phyloP scores from a whole-genome alignment of 2,329 filamentous ascomycete species.

The Xylariales sp. region DNA sequence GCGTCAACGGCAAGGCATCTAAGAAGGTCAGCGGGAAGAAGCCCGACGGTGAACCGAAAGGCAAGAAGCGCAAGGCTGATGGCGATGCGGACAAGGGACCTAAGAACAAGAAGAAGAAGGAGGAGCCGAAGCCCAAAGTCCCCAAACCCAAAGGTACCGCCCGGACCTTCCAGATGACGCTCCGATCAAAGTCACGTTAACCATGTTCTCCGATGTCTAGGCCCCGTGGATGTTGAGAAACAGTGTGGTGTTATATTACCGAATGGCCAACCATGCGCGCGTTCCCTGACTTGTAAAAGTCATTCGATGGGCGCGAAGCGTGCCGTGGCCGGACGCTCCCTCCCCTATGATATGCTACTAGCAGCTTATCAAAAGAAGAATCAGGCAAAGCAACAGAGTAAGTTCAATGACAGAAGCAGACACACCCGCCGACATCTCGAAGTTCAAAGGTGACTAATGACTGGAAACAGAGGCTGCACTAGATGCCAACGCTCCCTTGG shows the following conservation, averaged over 20 bases:
- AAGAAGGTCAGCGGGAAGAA: slow-evolving; percentile 67
- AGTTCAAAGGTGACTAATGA: neutral
- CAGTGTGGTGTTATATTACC: slow-evolving; percentile 86
- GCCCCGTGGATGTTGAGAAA: slow-evolving; percentile 87
- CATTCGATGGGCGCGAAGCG: slow-evolving; percentile 94
- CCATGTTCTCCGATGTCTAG: slow-evolving; percentile 28
- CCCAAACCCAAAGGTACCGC: slow-evolving; percentile 72
- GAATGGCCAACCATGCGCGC: slow-evolving; percentile 81
- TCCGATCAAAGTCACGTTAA: slow-evolving; percentile 4
- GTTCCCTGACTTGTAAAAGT: slow-evolving; percentile 88
- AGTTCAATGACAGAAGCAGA: slow-evolving; percentile 29
- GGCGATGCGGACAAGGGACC: slow-evolving; percentile 74
- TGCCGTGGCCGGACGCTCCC: slow-evolving; percentile 76
- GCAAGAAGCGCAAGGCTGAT: slow-evolving; percentile 76
- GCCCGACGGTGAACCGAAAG: slow-evolving; percentile 58
- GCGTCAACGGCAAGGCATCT: slow-evolving; percentile 38
- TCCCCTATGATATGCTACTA: slow-evolving; percentile 90
- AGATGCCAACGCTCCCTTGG: slow-evolving; percentile 85
- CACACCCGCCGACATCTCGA: neutral
- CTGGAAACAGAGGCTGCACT: slow-evolving; percentile 72
- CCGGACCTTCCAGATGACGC: slow-evolving; percentile 6
- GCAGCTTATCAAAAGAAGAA: slow-evolving; percentile 95
- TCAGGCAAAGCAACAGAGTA: slow-evolving; percentile 94
- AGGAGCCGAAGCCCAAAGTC: slow-evolving; percentile 78
- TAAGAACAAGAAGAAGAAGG: slow-evolving; percentile 92